These are phyloP conservation scores for Dendrobium nobile DNA, from an alignment of 106 monocot species.

Conservation along the genomic window DNA sequence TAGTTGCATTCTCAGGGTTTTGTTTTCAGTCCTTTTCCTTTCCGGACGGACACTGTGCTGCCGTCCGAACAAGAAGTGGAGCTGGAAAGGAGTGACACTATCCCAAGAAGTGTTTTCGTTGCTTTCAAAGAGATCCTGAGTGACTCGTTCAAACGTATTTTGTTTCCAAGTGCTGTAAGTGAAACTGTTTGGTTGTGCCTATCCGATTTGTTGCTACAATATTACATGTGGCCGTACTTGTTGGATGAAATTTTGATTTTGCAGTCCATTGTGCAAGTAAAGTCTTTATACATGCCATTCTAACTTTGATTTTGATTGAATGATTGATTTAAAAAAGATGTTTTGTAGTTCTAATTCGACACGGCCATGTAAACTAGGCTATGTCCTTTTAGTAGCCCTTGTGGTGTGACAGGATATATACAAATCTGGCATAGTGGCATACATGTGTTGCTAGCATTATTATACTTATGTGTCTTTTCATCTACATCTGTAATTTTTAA, in stretches of 20 bases:
- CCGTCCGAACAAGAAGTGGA: conserved; percentile 23
- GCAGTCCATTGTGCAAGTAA: not conserved
- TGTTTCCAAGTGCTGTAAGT: conserved; percentile 38
- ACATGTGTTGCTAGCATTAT: not conserved
- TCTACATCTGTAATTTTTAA: not conserved
- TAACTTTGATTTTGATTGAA: not conserved
- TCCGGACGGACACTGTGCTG: conserved; percentile 33
- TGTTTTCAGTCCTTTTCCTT: conserved; percentile 77
- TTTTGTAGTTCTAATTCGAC: not conserved
- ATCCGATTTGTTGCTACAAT: not conserved
- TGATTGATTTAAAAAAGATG: conserved; percentile 1
- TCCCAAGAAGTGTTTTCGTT: conserved; percentile 16
- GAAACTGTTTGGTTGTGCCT: not conserved
- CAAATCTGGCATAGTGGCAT: not conserved
- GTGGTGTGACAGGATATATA: not conserved
- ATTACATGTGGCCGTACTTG: not conserved
- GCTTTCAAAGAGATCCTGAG: conserved; percentile 30
- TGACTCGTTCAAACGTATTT: conserved; percentile 38
- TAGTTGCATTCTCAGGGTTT: conserved; percentile 37
- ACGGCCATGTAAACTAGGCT: not conserved
- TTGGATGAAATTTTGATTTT: not conserved
- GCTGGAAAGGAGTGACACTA: conserved; percentile 16
- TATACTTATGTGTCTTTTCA: not conserved
- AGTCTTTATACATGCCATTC: not conserved
- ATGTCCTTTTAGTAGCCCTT: not conserved